Conservation (phyloP, 176 grass and related monocot species). For the Zea mays region DNA sequence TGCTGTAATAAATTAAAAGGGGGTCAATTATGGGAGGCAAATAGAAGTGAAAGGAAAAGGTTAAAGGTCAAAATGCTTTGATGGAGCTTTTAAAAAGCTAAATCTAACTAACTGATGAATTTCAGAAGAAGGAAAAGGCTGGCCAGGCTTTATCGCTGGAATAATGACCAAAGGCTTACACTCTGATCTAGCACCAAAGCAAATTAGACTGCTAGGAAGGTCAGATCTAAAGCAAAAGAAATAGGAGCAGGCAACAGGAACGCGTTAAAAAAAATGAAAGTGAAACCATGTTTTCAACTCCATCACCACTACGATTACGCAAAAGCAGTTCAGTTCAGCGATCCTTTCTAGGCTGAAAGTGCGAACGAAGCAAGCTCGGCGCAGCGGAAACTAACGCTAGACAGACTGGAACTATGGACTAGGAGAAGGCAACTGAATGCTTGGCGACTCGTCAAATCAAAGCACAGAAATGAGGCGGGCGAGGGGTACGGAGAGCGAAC, state of each 20-base stretch:
- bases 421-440: conserved; percentile 23
- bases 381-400: neutral
- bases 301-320: neutral
- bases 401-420: neutral
- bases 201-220: neutral
- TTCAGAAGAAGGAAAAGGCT: conserved; percentile 30
- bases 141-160: neutral
- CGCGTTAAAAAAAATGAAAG: neutral
- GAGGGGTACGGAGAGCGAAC: conserved; percentile 26
- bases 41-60: neutral
- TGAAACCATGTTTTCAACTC: neutral
- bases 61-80: conserved; percentile 26
- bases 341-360: neutral
- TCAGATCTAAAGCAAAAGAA: conserved; percentile 35
- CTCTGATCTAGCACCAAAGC: neutral
- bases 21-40: conserved; percentile 29
- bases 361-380: neutral
- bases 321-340: neutral
- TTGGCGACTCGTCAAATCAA: conserved; percentile 16
- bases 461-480: neutral
- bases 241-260: neutral
- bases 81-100: conserved; percentile 20
- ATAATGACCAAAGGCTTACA: neutral
- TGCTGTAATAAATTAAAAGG: neutral
- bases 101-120: conserved; percentile 23